A percentile compares a stretch with the other conserved stretches of the same genome.
Evolutionary conservation across 441 rosid species (phyloP).

Genomic region (Pelargonium myrrhifolium): DNA sequence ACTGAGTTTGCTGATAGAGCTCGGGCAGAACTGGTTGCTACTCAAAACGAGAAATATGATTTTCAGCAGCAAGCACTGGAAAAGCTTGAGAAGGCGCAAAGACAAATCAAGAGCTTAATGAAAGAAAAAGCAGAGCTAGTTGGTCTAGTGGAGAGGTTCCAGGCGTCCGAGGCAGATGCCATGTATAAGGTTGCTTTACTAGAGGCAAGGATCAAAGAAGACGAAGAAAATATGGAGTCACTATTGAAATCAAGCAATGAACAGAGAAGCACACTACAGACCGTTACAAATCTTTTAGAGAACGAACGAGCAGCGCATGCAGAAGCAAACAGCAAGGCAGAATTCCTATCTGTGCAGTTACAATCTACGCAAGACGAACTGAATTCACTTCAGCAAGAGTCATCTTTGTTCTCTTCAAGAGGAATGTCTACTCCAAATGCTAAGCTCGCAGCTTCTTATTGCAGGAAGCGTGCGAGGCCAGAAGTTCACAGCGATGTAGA

Average conservation of each 20-base stretch:
- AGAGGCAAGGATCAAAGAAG: constrained; percentile 84
- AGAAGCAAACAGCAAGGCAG: constrained; percentile 65
- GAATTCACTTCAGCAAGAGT: constrained; percentile 70
- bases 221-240: constrained; percentile 82
- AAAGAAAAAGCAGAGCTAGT: constrained; percentile 59
- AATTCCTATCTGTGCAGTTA: constrained; percentile 70
- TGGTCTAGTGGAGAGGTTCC: constrained; percentile 48
- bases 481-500: constrained; percentile 68
- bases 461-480: constrained; percentile 55
- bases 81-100: constrained; percentile 71
- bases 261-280: constrained; percentile 76
- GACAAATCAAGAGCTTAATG: constrained; percentile 63
- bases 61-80: constrained; percentile 81
- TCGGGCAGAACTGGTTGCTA: constrained; percentile 65
- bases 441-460: constrained; percentile 68
- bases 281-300: constrained; percentile 66
- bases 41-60: constrained; percentile 71
- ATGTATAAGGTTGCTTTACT: constrained; percentile 54
- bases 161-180: constrained; percentile 62
- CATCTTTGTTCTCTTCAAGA: constrained; percentile 65
- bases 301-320: constrained; percentile 75
- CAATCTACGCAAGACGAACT: constrained; percentile 73
- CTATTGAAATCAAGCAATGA: constrained; percentile 62
- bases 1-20: constrained; percentile 81
- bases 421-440: constrained; percentile 63